phyloP scores from a whole-genome alignment of 2,329 filamentous ascomycete species.

The Trichoderma brevicompactum region DNA sequence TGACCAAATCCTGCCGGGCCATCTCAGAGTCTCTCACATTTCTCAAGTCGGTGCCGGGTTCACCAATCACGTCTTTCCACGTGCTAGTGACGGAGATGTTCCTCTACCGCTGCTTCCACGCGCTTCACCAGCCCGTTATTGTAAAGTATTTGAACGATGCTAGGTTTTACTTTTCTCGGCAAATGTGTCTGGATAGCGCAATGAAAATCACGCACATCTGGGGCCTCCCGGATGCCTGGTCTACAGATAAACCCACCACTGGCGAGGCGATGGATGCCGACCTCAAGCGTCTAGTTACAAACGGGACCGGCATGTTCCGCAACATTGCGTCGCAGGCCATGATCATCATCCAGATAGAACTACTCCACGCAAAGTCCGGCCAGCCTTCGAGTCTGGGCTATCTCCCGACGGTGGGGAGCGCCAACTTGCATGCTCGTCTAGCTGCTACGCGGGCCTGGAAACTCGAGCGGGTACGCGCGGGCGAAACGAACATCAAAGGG shows the following conservation, averaged over 20 bases:
- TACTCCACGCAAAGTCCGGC: conserved; percentile 51
- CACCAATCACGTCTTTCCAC: conserved; percentile 46
- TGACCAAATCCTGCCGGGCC: conserved; percentile 46
- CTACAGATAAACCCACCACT: conserved; percentile 30
- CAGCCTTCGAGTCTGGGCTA: conserved; percentile 41
- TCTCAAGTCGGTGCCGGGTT: conserved; percentile 41
- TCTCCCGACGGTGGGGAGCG: conserved; percentile 38
- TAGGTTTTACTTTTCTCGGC: conserved; percentile 58
- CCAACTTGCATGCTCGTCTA: conserved; percentile 42
- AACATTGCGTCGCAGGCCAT: conserved; percentile 47
- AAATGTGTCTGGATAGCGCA: conserved; percentile 52
- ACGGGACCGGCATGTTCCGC: conserved; percentile 49
- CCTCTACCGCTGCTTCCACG: conserved; percentile 54
- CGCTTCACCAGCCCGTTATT: conserved; percentile 59
- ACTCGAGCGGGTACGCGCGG: conserved; percentile 44
- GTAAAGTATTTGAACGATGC: conserved; percentile 50
- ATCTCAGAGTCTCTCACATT: conserved; percentile 42
- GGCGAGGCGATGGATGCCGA: conserved; percentile 31
- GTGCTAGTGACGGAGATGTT: conserved; percentile 49
- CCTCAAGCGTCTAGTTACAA: conserved; percentile 44
- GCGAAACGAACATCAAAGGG: conserved; percentile 51
- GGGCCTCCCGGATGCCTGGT: conserved; percentile 36
- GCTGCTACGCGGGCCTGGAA: conserved; percentile 40
- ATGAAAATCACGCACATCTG: conserved; percentile 44
- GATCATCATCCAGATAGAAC: conserved; percentile 52